Evolutionary conservation across 331 rosid genomes (phyloP), one percentile per base, ranked within the genome.

Genomic region (Rhamnella rubrinervis): DNA sequence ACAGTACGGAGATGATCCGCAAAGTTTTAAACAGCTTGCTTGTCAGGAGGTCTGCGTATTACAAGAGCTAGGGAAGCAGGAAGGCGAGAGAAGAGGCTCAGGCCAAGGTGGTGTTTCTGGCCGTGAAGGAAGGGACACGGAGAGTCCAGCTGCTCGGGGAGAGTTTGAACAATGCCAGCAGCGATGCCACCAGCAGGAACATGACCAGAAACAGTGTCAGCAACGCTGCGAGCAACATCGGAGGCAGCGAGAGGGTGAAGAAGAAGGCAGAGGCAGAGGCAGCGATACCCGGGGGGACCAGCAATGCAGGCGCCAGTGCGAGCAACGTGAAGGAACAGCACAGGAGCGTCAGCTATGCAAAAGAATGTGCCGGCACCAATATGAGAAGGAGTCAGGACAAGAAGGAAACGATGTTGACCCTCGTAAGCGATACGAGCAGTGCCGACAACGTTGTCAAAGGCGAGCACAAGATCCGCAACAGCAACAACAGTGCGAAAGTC

Each of bases 11-110:
- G 66, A 46, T 39, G 49, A 2, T 44, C 49, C 3, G 14, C 16
- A 44, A 44, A 9, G 11, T 44, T 11, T 14, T 0, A 2, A 44
- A 14, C 13, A 44, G 14, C 19, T 68, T 4, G 75, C 74, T 7
- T 86, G 91, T 56, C 50, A n/a, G 8, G 58, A 25, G 64, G 59
- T 59, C 14, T 86, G 86, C 75, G 41, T 49, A 50, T 57, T 40
- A 52, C 68, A 73, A 62, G 38, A 65, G 14, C 35, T 21, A 4
- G 25, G 50, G 3, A 55, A 55, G 4, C 13, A 13, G 35, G 8
- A 12, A 2, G 17, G 63, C 6, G 18, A 62, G 23, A 5, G 76
- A 63, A 51, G 17, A n/a, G 21, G 11, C 31, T 4, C 35, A 31
- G 35, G 35, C 35, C 35, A 31, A 31, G 35, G 35, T 31, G 35